Percentiles rank a stretch among this genome's conserved stretches.
phyloP scores from a whole-genome alignment of 257 asterid species.

The Jacaranda mimosifolia region DNA sequence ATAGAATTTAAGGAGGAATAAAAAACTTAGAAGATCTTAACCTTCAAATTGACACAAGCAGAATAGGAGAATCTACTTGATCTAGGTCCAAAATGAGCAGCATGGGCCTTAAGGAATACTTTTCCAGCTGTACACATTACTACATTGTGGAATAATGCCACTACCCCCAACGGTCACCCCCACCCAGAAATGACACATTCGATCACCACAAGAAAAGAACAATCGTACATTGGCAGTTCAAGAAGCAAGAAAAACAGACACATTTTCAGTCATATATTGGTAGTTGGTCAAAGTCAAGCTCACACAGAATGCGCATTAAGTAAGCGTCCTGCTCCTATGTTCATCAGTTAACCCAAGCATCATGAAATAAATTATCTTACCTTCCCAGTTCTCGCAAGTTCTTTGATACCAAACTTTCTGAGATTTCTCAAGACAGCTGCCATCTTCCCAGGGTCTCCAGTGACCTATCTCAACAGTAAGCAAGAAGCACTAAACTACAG shows the following conservation, averaged over 20 bases:
- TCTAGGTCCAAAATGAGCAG: no score
- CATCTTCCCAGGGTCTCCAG: conserved; percentile 97
- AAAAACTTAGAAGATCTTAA: no score
- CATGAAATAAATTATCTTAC: conserved; percentile 43
- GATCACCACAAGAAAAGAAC: conserved; percentile 20
- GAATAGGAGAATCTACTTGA: no score
- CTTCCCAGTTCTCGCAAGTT: conserved; percentile 92
- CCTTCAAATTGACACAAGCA: no score
- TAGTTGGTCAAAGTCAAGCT: conserved; percentile 22
- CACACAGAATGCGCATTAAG: conserved; percentile 18
- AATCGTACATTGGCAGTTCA: conserved; percentile 9
- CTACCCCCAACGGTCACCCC: no score
- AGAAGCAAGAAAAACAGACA: conserved; percentile 11
- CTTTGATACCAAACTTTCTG: conserved; percentile 79
- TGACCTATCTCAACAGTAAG: conserved; percentile 61
- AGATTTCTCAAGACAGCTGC: conserved; percentile 81
- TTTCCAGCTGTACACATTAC: not conserved
- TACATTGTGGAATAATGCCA: no score
- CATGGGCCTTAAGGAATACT: not conserved
- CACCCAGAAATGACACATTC: not conserved
- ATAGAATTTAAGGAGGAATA: not conserved
- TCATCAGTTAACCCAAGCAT: conserved; percentile 24
- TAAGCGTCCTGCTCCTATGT: conserved; percentile 8
- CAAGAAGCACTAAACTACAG: conserved; percentile 8
- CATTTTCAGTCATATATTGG: conserved; percentile 24